These are phyloP conservation scores for Starmerella gropengiesseri DNA, from an alignment of 805 yeast species.

Conservation along the genomic window DNA sequence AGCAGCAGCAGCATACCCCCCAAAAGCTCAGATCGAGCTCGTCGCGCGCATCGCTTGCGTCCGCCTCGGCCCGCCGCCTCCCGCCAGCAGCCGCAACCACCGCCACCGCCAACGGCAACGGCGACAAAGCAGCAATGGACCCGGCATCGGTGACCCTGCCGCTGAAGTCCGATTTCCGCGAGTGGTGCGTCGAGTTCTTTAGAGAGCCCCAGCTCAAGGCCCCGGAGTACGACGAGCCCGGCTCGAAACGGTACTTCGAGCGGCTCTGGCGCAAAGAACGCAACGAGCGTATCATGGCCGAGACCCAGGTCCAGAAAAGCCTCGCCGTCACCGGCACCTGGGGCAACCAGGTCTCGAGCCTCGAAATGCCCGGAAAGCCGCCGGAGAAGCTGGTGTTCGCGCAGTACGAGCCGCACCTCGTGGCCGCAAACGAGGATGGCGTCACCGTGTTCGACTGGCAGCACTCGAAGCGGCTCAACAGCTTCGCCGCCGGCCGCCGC, in stretches of 20 bases:
- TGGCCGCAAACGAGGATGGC: slow-evolving; percentile 68
- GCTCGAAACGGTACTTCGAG: slow-evolving; percentile 71
- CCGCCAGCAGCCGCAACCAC: background rate
- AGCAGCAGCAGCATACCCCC: background rate
- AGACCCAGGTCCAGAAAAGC: slow-evolving; percentile 83
- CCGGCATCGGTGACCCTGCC: slow-evolving; percentile 24
- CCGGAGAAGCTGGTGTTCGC: slow-evolving; percentile 52
- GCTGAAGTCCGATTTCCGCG: slow-evolving; percentile 31
- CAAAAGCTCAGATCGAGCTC: background rate
- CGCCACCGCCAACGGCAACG: slow-evolving; percentile 2
- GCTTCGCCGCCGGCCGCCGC: slow-evolving; percentile 78
- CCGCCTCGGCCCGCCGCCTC: background rate
- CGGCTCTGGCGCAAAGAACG: slow-evolving; percentile 83
- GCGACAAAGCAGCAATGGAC: background rate
- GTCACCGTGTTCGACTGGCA: slow-evolving; percentile 85
- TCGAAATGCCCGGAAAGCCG: slow-evolving; percentile 32
- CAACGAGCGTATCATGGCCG: slow-evolving; percentile 74
- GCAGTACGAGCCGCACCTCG: slow-evolving; percentile 78
- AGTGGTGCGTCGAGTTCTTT: slow-evolving; percentile 65
- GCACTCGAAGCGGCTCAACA: slow-evolving; percentile 36
- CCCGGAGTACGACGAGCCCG: slow-evolving; percentile 80
- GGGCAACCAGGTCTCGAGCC: slow-evolving; percentile 61
- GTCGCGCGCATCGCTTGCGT: background rate
- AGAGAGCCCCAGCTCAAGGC: slow-evolving; percentile 92
- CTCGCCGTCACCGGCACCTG: slow-evolving; percentile 77